Evolutionary conservation across 306 rosid genomes (phyloP).

Genomic region (Dalbergia cochinchinensis): DNA sequence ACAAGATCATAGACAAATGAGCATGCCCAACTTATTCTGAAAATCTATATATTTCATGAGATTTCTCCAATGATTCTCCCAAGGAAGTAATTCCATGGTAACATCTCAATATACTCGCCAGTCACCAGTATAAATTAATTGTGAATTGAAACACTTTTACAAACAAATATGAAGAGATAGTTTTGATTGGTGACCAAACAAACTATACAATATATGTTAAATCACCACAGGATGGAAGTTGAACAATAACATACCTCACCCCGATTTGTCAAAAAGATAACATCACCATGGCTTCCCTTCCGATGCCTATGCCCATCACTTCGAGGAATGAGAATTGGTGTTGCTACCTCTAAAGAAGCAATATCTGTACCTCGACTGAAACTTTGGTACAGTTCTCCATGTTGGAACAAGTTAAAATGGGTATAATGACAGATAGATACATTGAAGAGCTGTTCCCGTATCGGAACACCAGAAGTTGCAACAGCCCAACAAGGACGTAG

Average conservation of each 20-base stretch:
- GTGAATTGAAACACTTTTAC: conserved; percentile 23
- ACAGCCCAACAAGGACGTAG: conserved; percentile 99
- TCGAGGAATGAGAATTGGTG: conserved; percentile 93
- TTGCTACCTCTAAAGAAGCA: conserved; percentile 88
- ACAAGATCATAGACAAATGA: not conserved
- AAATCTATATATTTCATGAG: conserved; percentile 10
- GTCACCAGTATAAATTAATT: not conserved
- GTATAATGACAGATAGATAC: conserved; percentile 93
- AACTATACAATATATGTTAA: conserved; percentile 17
- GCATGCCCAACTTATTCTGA: conserved; percentile 18
- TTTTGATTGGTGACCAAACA: conserved; percentile 34
- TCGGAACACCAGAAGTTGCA: conserved; percentile 97
- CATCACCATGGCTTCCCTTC: conserved; percentile 98
- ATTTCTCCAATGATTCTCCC: conserved; percentile 6
- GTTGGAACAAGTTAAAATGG: conserved; percentile 87
- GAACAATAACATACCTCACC: conserved; percentile 82
- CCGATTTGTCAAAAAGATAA: conserved; percentile 93
- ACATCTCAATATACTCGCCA: not conserved
- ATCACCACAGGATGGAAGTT: conserved; percentile 17
- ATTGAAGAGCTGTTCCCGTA: conserved; percentile 92
- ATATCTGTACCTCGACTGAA: conserved; percentile 68
- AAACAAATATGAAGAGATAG: conserved; percentile 27
- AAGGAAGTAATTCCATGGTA: conserved; percentile 1
- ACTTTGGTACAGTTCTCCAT: conserved; percentile 84
- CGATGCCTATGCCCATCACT: conserved; percentile 90